Base-by-base conservation (phyloP, 176 grass and related monocot species). In the Musa itinerans region DNA sequence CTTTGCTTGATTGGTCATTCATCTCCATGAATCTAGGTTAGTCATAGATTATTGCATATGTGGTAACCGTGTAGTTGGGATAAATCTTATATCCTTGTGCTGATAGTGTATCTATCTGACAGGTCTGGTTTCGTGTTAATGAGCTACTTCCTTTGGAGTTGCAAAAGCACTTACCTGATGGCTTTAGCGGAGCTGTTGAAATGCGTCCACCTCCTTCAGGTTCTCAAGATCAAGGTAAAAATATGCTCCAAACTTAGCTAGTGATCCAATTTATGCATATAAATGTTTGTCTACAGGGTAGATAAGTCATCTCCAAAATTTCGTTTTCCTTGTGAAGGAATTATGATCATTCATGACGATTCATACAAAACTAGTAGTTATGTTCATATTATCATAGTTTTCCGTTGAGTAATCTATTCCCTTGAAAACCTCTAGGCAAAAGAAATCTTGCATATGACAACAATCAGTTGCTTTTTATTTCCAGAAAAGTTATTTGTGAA, bases 121-220 rank as follows among this genome's bases (percentile, higher is more conserved):
- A 99, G 95, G 86, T 99, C 19, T 94, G 88, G 90, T 93, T 91
- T 76, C 83, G 80, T 77, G 84, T 99, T 71, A 99, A 99, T 80
- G 90, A 92, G 50, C 85, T 93, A 75, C 85, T 99, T 57, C 90
- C 90, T 15, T 63, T 87, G 72, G 95, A 91, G 76, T 81, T 93
- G 56, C 90, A 87, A 82, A 94, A 91, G 75, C 83, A 89, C 69
- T 76, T 91, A 69, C 90, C 95, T 69, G 88, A 94, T 87, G 81
- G 88, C 11, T 65, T 4, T 77, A 20, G 5, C 3, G 27, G 16
- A 77, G 15, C n/a, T 65, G 43, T 23, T 23, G 20, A 48, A n/a
- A 52, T 77, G 34, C 21, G 5, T 11, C 48, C 13, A 86, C 84
- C 87, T 63, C 80, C 85, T 59, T 87, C 87, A 76, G 84, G 82